A percentile compares a stretch with the other conserved stretches of the same genome.
These are phyloP conservation scores for Epichloe brachyelytri DNA, from an alignment of 2,329 filamentous ascomycete genomes.

Conservation along the genomic window DNA sequence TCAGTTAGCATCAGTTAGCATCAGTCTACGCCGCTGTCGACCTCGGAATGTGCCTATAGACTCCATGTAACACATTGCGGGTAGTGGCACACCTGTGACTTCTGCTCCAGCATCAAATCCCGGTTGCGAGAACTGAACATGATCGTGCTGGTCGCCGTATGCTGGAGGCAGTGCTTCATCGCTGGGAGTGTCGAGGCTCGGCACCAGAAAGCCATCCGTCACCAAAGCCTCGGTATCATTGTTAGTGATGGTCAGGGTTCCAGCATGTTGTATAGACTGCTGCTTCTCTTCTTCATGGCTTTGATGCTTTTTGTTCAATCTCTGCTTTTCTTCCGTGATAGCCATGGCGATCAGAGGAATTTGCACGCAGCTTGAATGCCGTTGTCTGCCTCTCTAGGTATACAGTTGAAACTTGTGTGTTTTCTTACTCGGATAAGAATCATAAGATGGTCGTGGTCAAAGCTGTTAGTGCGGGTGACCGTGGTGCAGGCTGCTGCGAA, in stretches of 20 bases:
- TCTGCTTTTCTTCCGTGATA: conserved; percentile 15
- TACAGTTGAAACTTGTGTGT: no score
- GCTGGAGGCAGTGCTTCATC: conserved; percentile 34
- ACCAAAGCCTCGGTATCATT: conserved; percentile 20
- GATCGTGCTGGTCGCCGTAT: conserved; percentile 44
- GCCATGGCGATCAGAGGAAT: conserved; percentile 11
- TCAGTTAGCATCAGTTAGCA: background rate
- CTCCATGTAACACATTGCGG: background rate
- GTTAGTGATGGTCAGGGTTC: background rate
- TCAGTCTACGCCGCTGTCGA: no score
- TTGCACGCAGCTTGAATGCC: background rate
- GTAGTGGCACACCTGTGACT: conserved; percentile 33
- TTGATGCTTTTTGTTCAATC: conserved; percentile 8
- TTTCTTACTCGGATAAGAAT: no score
- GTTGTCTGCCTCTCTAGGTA: background rate
- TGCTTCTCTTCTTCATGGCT: background rate
- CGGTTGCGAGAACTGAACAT: conserved; percentile 46
- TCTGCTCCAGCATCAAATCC: conserved; percentile 50
- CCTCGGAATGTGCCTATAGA: background rate
- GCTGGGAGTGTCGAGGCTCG: conserved; percentile 26
- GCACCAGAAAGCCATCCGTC: conserved; percentile 27
- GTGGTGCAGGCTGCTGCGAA: no score
- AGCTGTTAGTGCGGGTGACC: no score
- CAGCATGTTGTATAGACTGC: conserved; percentile 1
- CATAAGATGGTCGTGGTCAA: no score